Conservation (phyloP, 805 yeast species). For the Saccharomycopsis fermentans region DNA sequence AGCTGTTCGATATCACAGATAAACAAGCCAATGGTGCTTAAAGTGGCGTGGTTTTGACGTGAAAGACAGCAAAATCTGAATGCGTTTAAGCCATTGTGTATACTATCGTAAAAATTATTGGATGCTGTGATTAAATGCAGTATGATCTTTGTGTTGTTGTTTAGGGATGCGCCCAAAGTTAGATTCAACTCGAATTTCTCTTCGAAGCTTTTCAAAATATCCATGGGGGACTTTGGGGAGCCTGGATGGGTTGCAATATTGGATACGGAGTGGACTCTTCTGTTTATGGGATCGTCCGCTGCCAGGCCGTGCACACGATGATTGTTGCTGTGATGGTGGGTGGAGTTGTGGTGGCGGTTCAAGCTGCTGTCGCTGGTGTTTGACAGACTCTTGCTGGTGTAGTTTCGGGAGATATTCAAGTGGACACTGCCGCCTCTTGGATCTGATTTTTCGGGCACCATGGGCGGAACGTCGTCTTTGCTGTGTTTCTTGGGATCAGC, state of each 20-base stretch:
- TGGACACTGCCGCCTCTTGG: background rate
- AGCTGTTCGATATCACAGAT: conserved; percentile 15
- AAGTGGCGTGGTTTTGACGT: conserved; percentile 12
- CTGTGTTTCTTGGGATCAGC: background rate
- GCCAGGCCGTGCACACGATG: background rate
- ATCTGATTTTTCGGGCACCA: background rate
- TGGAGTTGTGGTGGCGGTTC: background rate
- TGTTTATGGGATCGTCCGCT: background rate
- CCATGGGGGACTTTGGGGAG: background rate
- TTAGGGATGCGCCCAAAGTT: background rate
- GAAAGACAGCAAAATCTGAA: conserved; percentile 12
- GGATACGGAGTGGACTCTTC: background rate
- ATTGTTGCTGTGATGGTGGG: background rate
- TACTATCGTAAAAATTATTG: background rate
- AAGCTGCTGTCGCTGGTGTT: background rate
- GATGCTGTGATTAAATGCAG: background rate
- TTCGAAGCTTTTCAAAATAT: conserved; percentile 6
- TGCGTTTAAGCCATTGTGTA: conserved; percentile 3
- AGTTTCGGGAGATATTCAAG: background rate
- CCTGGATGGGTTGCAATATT: background rate
- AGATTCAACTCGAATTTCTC: conserved; percentile 13
- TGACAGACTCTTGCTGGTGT: background rate
- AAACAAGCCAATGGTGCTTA: conserved; percentile 10
- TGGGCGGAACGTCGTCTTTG: background rate
- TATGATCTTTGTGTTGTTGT: background rate